A percentile compares a stretch with the other conserved stretches of the same genome.
phyloP scores from a whole-genome alignment of 371 early-diverging fungal species.

The Mucor velutinosus region DNA sequence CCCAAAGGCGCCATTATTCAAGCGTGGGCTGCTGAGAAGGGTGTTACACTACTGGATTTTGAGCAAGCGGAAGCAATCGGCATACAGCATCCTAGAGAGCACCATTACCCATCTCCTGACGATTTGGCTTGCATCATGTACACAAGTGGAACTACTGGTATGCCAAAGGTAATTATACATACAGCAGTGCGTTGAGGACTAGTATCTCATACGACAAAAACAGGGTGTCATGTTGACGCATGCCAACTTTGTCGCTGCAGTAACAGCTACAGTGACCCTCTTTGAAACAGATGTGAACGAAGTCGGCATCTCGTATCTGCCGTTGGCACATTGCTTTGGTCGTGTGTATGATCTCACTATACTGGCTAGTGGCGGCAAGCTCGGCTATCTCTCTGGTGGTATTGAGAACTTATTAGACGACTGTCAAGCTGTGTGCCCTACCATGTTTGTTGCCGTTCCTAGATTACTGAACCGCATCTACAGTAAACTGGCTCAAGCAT shows the following conservation, averaged over 20 bases:
- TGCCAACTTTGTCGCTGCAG: constrained; percentile 48
- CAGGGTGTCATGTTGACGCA: constrained; percentile 60
- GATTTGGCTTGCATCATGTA: constrained; percentile 92
- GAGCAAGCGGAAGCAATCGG: constrained; percentile 65
- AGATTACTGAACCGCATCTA: constrained; percentile 91
- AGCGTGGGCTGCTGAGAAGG: constrained; percentile 56
- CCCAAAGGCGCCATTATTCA: constrained; percentile 46
- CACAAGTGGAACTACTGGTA: constrained; percentile 90
- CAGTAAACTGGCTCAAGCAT: constrained; percentile 73
- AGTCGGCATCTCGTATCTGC: constrained; percentile 70
- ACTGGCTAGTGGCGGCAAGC: constrained; percentile 51
- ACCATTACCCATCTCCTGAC: constrained; percentile 50
- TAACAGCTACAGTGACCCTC: constrained; percentile 21
- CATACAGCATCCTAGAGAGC: constrained; percentile 39
- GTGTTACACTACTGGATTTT: constrained; percentile 57
- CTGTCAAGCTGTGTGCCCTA: constrained; percentile 79
- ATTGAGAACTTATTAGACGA: constrained; percentile 81
- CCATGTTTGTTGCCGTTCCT: constrained; percentile 87
- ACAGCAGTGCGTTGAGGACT: too few species aligned
- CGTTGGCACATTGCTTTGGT: constrained; percentile 94
- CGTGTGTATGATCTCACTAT: constrained; percentile 49
- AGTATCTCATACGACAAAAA: not conserved
- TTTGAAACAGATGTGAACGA: constrained; percentile 38
- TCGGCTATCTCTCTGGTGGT: constrained; percentile 89
- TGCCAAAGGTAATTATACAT: constrained; percentile 51